These are phyloP conservation scores for Metarhizium sp. DNA, from an alignment of 2,329 filamentous ascomycete species.

Conservation along the genomic window DNA sequence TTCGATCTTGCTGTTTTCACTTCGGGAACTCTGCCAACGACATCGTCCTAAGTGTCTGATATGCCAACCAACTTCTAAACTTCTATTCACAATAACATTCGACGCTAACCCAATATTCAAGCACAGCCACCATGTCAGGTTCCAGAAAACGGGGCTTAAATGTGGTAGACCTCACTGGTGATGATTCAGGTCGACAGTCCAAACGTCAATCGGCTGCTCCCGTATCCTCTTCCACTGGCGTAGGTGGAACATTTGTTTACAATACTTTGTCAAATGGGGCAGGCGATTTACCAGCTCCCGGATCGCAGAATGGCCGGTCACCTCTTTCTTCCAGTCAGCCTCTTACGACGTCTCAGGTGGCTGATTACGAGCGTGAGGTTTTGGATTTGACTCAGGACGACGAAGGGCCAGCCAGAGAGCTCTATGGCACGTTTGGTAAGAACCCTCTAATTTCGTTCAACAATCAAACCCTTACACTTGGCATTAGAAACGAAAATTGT, in stretches of 20 bases:
- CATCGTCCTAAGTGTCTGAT: not conserved
- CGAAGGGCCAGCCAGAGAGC: slow-evolving; percentile 28
- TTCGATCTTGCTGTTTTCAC: not conserved
- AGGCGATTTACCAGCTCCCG: slow-evolving; percentile 1
- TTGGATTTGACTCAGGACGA: slow-evolving; percentile 35
- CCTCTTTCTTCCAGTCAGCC: slow-evolving; percentile 2
- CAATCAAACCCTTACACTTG: not conserved
- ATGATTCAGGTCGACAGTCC: slow-evolving; percentile 9
- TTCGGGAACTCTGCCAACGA: not conserved
- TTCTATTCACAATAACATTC: not conserved
- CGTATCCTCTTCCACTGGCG: slow-evolving; percentile 7
- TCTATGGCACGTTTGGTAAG: slow-evolving; percentile 38
- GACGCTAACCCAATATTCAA: not conserved
- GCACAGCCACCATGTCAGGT: slow-evolving; percentile 5
- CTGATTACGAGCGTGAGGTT: slow-evolving; percentile 26
- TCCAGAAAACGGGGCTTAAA: slow-evolving; percentile 23
- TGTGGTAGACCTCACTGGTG: not conserved
- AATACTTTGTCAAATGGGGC: slow-evolving; percentile 1
- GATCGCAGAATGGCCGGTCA: slow-evolving; percentile 7
- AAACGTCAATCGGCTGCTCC: slow-evolving; percentile 18
- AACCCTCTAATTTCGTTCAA: not conserved
- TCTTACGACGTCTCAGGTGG: not conserved
- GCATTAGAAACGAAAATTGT: slow-evolving; percentile 37
- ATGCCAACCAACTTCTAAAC: not conserved
- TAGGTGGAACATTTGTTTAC: slow-evolving; percentile 12